A percentile compares a stretch with the other conserved stretches of the same genome.
Evolutionary conservation across 257 asterid species (phyloP).

Genomic region (Solanum raphanifolium): DNA sequence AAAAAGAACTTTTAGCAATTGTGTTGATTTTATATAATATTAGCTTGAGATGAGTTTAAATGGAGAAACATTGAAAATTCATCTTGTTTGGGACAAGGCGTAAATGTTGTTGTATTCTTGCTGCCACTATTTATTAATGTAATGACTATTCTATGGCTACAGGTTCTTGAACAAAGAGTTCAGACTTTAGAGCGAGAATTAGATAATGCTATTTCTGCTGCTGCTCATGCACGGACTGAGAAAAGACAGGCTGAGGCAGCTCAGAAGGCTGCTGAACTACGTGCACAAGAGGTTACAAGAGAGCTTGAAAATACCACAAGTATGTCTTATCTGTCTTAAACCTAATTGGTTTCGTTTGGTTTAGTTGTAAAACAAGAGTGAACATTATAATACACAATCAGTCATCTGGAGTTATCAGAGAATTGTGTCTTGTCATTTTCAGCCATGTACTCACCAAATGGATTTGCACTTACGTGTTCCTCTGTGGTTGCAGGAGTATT

Average conservation of each 20-base stretch:
- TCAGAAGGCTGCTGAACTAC: slow-evolving; percentile 86
- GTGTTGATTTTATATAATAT: neutral
- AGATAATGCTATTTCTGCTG: slow-evolving; percentile 90
- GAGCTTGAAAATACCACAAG: slow-evolving; percentile 96
- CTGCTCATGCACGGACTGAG: slow-evolving; percentile 89
- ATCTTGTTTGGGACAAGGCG: neutral
- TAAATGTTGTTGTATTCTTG: neutral
- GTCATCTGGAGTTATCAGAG: neutral
- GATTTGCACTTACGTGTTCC: neutral
- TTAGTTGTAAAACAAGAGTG: neutral
- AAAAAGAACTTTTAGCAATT: neutral
- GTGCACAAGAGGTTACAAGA: slow-evolving; percentile 59
- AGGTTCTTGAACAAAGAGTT: slow-evolving; percentile 97
- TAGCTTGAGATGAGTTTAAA: neutral
- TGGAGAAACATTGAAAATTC: neutral
- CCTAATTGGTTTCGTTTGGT: neutral
- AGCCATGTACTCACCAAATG: neutral
- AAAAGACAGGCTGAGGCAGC: slow-evolving; percentile 90
- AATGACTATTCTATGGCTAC: slow-evolving; percentile 3
- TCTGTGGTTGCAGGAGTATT: slow-evolving; percentile 64
- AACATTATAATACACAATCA: neutral
- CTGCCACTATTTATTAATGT: neutral
- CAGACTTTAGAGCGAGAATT: slow-evolving; percentile 83
- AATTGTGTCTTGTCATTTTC: neutral
- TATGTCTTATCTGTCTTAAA: slow-evolving; percentile 12